Evolutionary conservation across 116 monocot genomes (phyloP).

Genomic region (Zostera marina): DNA sequence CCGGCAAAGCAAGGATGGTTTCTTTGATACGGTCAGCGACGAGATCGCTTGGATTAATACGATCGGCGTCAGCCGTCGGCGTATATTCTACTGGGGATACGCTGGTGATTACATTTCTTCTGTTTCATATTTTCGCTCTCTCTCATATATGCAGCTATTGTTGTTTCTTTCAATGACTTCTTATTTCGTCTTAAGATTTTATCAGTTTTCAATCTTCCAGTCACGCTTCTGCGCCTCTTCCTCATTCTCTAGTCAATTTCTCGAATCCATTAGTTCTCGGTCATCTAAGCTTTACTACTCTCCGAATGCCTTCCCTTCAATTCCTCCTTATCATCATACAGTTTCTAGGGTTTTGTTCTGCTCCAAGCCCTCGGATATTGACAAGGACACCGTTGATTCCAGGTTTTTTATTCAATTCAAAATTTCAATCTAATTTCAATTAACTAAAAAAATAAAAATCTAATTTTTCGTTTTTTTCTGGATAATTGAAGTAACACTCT

Average conservation of each 20-base stretch:
- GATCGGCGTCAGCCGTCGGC: too few relatives aligned
- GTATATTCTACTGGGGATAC: too few relatives aligned
- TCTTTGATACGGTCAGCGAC: too few relatives aligned
- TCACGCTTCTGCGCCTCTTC: background rate
- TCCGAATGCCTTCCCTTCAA: background rate
- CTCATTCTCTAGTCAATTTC: background rate
- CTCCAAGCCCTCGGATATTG: background rate
- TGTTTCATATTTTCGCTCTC: too few relatives aligned
- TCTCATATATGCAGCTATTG: too few relatives aligned
- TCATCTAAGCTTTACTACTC: background rate
- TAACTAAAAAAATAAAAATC: background rate
- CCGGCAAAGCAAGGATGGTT: too few relatives aligned
- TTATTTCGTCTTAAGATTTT: background rate
- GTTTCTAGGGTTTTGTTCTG: conserved; percentile 2
- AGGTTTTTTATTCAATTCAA: conserved; percentile 1
- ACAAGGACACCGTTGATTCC: conserved; percentile 6
- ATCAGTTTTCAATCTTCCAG: background rate
- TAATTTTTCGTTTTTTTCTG: background rate
- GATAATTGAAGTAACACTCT: conserved; percentile 27
- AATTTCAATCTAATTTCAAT: background rate
- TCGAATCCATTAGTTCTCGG: background rate
- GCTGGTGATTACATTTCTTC: too few relatives aligned
- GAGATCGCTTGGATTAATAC: too few relatives aligned
- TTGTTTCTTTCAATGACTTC: background rate
- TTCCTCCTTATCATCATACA: background rate